Base-by-base conservation (phyloP, 345 rosid genomes). In the Pseudoturritis turrita region DNA sequence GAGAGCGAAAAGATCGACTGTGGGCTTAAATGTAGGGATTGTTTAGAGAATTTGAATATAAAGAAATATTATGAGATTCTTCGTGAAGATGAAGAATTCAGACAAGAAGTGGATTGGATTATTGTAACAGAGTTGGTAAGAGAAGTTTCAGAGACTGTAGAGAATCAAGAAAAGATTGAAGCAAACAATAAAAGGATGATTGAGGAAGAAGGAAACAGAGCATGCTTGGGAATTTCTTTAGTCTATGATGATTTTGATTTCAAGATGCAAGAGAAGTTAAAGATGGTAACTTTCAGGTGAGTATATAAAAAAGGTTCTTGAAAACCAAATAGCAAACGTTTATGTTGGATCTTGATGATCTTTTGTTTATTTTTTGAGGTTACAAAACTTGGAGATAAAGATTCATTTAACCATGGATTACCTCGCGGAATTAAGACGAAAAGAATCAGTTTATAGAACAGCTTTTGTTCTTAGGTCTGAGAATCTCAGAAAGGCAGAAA, bases 401-500 rank as follows among this genome's bases (percentile, higher is more conserved):
- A 51, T 88, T 18, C 69, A 81, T 71, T 62, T 71, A 35, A 62
- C 64, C 0, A 66, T 40, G 46, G 74, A 85, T 44, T 71, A 33
- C 22, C 55, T 73, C 14, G 40, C 41, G 62, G 72, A 71, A 31
- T 51, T 72, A 9, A 78, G 61, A 60, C 70, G 78, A 65, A 76
- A 71, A 62, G 86, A 84, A 62, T 61, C 69, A 22, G 78, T 83
- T 14, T 90, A 90, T 68, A 81, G 67, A 70, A 78, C 67, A 72
- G 97, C 90, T 50, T 93, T 90, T 68, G 37, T 76, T 29, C 74
- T 82, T 70, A 78, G 90, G 70, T 79, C 90, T 59, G 78, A 87
- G 76, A 90, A 86, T 81, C 96, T 93, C 23, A 81, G 45, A 55
- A 90, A 79, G 79, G 97, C 92, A 35, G 98, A 93, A 88, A 65